Evolutionary conservation across 257 asterid species (phyloP).

Genomic region (Cinchona pubescens): DNA sequence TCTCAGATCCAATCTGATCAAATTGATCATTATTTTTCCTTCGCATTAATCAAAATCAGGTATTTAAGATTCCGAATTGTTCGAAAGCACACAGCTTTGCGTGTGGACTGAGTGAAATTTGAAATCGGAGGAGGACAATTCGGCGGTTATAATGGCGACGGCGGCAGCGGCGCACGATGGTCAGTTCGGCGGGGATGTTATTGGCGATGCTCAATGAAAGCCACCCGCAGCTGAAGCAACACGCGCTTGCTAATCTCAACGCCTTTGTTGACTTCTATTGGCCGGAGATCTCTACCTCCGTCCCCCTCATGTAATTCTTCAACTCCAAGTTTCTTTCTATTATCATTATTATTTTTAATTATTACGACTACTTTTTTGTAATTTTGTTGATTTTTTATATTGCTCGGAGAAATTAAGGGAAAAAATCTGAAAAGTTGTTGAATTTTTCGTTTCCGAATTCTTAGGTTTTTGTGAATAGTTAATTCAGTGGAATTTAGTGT

Average conservation of each 20-base stretch:
- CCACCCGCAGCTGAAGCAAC: slow-evolving; percentile 73
- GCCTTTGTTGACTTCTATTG: slow-evolving; percentile 73
- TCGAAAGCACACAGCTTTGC: no score
- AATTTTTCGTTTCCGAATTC: background rate
- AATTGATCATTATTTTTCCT: background rate
- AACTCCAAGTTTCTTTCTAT: background rate
- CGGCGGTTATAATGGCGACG: slow-evolving; percentile 58
- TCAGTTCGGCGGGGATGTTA: slow-evolving; percentile 84
- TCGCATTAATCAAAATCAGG: background rate
- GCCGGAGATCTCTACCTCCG: slow-evolving; percentile 94
- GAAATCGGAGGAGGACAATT: background rate
- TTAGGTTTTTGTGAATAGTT: background rate
- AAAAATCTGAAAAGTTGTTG: background rate
- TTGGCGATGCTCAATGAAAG: slow-evolving; percentile 88
- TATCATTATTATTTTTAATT: background rate
- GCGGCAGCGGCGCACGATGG: no score
- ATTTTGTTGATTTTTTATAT: background rate
- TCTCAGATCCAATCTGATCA: slow-evolving; percentile 7
- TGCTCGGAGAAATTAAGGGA: background rate
- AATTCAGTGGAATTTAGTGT: background rate
- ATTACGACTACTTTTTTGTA: background rate
- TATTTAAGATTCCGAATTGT: no score
- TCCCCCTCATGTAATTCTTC: slow-evolving; percentile 57
- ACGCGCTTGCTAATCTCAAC: slow-evolving; percentile 83
- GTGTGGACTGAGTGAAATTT: background rate